phyloP scores from a whole-genome alignment of 1,284 basidiomycete genomes.

The Trichosporon ovoides region DNA sequence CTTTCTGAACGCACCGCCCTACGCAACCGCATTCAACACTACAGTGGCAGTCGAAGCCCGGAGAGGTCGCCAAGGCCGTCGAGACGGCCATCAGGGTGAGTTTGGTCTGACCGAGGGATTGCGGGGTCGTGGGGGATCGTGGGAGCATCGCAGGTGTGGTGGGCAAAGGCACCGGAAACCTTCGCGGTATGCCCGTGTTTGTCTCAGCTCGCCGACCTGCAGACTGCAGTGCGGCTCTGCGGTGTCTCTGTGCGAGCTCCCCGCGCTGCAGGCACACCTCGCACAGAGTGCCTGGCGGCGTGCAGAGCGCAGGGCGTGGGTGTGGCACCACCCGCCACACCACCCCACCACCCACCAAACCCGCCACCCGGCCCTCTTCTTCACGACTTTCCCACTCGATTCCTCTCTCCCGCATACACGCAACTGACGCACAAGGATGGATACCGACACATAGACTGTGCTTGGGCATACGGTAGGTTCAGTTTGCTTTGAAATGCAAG shows the following conservation, averaged over 20 bases:
- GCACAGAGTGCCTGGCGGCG: no score
- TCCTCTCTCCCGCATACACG: background rate
- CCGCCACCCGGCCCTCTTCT: background rate
- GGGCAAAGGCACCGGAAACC: no score
- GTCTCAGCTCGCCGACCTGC: background rate
- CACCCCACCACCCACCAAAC: background rate
- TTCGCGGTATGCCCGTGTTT: background rate
- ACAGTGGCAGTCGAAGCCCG: slow-evolving; percentile 46
- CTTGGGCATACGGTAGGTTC: slow-evolving; percentile 41
- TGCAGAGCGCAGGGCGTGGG: no score
- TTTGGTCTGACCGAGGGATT: background rate
- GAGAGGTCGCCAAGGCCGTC: slow-evolving; percentile 49
- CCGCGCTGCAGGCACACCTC: no score
- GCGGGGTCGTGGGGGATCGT: background rate
- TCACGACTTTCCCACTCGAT: background rate
- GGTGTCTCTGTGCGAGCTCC: no score
- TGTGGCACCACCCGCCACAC: no score
- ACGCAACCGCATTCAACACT: slow-evolving; percentile 11
- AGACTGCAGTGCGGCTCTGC: background rate
- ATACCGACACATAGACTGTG: slow-evolving; percentile 66
- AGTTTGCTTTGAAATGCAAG: background rate
- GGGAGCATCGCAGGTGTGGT: background rate
- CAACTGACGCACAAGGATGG: slow-evolving; percentile 38
- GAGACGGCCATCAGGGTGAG: slow-evolving; percentile 43
- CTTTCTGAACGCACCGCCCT: no score